A percentile compares a stretch with the other conserved stretches of the same genome.
Conservation (phyloP, 345 rosid species). For the Salix exigua region DNA sequence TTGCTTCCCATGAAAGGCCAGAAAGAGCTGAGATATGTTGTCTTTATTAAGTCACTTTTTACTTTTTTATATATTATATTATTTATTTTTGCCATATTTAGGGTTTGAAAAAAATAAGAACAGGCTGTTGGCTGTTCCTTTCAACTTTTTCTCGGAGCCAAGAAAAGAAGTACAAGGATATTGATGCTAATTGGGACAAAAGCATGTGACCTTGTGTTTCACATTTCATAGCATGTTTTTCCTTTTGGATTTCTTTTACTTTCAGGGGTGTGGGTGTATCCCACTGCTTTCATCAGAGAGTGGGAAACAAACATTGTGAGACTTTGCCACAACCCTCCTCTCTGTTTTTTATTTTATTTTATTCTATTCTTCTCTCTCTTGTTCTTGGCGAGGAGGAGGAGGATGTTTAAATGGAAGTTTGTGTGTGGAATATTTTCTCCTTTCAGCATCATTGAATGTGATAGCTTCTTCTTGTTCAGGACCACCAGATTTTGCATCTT, state of each 20-base stretch:
- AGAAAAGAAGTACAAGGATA: constrained; percentile 18
- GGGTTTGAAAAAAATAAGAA: constrained; percentile 30
- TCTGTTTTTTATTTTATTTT: neutral
- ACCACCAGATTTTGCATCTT: neutral
- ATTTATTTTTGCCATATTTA: constrained; percentile 34
- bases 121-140: constrained; percentile 40
- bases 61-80: constrained; percentile 6
- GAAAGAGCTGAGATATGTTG: constrained; percentile 3
- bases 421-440: neutral
- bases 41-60: constrained; percentile 2
- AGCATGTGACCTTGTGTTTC: constrained; percentile 49
- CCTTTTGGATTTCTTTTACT: constrained; percentile 10
- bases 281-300: constrained; percentile 9
- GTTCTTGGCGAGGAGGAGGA: neutral
- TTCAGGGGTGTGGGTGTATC: neutral
- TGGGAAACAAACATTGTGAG: neutral
- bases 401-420: too few relatives aligned
- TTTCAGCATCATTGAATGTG: neutral
- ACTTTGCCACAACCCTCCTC: too few relatives aligned
- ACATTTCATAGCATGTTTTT: constrained; percentile 45
- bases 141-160: constrained; percentile 18
- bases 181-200: constrained; percentile 13
- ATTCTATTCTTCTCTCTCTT: neutral
- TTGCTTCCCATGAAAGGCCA: constrained; percentile 3
- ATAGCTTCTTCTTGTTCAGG: neutral